Evolutionary conservation across 1,284 basidiomycete genomes (phyloP), one percentile per base, ranked within the genome.

Genomic region (Pterulicium gracile): DNA sequence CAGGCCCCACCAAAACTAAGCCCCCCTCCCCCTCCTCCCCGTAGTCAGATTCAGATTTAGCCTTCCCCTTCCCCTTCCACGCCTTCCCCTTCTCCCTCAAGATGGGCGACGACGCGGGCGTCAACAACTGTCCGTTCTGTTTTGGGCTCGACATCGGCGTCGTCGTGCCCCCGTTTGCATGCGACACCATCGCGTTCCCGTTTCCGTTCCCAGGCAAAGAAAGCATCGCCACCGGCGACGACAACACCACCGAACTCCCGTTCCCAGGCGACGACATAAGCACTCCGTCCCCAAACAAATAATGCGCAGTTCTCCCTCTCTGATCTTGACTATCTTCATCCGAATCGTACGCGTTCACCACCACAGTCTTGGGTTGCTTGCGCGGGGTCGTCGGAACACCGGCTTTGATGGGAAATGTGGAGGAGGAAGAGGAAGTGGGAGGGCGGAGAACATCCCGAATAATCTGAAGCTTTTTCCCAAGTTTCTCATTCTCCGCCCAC

Each of bases 401-500:
- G 20, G 19, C 35, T 21, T 10, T 24, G 17, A 18, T 13, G 15
- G 22, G 17, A 5, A 42, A 46, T 4, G 21, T 19, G 14, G 13
- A 20, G 34, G 20, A 20, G 2, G 12, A 15, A 3, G 19, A 32
- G n/a, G 17, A 23, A 42, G 18, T 22, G 14, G 51, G n/a, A 7
- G 43, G 50, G 12, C 58, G 59, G 1, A 83, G 55, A 55, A 72
- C 75, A 10, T 59, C 58, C 27, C 62, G 62, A 49, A 81, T 61
- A 2, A 68, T 56, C 3, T 64, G 58, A 15, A 77, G 51, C 54
- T 69, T 79, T 47, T 59, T 59, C 39, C 59, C 55, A 44, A 70
- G 54, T 44, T 63, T 69, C 2, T 68, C 69, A 27, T 62, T 68
- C 24, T 77, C 73, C 0, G 69, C 72, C 81, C 79, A 84, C 18